These are phyloP conservation scores for Tripidium arundinaceum DNA, from an alignment of 202 grass and related monocot species.

Conservation along the genomic window DNA sequence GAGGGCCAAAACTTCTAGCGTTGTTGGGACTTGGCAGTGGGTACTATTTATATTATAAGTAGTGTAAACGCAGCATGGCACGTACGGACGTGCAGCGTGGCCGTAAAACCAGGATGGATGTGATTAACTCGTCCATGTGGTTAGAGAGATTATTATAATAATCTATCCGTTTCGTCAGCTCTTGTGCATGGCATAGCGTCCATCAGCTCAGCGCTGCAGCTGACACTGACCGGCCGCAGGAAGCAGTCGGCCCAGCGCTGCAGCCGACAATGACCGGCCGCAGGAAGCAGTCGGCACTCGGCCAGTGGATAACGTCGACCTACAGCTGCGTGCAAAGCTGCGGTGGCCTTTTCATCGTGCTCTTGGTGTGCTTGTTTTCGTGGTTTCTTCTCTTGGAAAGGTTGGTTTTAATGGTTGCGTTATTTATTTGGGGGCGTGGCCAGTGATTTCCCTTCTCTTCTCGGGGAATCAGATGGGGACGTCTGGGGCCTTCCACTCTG, in stretches of 20 bases:
- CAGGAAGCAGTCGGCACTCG: too few species aligned
- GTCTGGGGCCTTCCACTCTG: slow-evolving; percentile 14
- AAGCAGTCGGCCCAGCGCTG: background rate
- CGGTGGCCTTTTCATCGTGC: background rate
- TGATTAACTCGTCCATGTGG: background rate
- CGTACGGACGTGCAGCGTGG: background rate
- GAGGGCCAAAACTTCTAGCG: too few species aligned
- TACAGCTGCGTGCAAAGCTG: background rate
- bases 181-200: background rate
- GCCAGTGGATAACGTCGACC: background rate
- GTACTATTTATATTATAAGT: too few species aligned
- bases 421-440: background rate
- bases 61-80: too few species aligned
- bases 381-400: background rate
- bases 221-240: too few species aligned
- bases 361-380: background rate
- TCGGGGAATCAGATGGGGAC: background rate
- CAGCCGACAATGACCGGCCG: background rate
- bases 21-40: too few species aligned
- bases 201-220: too few species aligned
- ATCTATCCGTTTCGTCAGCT: background rate
- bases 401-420: background rate
- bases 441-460: background rate
- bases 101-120: background rate
- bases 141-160: background rate